phyloP scores from a whole-genome alignment of 148 eudicot species.

The Vaccinium myrtillus region DNA sequence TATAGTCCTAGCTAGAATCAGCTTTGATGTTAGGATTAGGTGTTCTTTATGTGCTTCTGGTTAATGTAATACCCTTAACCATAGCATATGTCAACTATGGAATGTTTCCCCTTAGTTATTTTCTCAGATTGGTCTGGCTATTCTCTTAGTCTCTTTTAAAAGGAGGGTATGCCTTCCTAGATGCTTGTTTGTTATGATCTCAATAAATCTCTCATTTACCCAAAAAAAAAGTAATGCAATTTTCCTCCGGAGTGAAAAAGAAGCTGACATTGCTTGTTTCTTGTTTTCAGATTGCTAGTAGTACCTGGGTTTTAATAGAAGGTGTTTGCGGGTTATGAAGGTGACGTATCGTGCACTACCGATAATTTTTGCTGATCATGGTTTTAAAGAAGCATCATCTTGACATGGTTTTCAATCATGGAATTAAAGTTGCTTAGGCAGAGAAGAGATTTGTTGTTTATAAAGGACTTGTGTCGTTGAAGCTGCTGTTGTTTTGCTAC shows the following conservation, averaged over 20 bases:
- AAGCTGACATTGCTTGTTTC: slow-evolving; percentile 10
- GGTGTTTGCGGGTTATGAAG: neutral
- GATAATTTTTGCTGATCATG: neutral
- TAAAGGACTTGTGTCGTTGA: neutral
- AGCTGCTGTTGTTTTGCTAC: neutral
- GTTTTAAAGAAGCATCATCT: slow-evolving; percentile 4
- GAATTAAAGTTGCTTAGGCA: neutral
- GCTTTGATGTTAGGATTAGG: neutral
- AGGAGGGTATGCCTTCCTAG: neutral
- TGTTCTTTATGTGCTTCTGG: neutral
- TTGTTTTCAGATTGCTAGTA: neutral
- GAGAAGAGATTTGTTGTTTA: neutral
- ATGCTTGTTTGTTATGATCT: neutral
- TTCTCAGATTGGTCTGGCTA: neutral
- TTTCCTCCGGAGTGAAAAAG: neutral
- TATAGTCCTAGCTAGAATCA: neutral
- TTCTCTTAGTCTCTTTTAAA: neutral
- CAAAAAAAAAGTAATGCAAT: neutral
- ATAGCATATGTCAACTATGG: neutral
- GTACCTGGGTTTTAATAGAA: neutral
- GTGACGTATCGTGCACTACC: neutral
- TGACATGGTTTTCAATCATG: neutral
- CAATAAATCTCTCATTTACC: neutral
- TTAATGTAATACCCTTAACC: neutral
- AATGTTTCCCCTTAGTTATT: neutral